Evolutionary conservation across 305 asterid species (phyloP).

Genomic region (Fraxinus ornus): DNA sequence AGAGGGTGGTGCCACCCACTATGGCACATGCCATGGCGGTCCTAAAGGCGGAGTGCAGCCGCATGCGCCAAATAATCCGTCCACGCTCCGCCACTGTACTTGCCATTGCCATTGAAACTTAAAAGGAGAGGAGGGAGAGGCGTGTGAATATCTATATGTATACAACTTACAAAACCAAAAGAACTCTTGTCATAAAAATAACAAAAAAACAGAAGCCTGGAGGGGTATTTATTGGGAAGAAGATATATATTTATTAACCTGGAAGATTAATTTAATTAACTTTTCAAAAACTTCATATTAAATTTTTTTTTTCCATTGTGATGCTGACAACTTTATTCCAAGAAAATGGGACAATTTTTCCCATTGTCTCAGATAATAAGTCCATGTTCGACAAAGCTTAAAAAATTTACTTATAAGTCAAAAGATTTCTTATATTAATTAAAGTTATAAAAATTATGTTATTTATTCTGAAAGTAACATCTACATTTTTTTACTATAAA

Average conservation of each 20-base stretch:
- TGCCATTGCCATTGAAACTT: neutral
- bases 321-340: neutral
- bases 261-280: neutral
- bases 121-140: neutral
- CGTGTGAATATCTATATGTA: neutral
- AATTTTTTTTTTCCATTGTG: neutral
- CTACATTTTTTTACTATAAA: neutral
- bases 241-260: neutral
- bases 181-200: neutral
- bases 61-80: constrained; percentile 51
- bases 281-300: neutral
- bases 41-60: constrained; percentile 54
- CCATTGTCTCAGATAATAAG: neutral
- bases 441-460: neutral
- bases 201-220: neutral
- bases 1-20: constrained; percentile 53
- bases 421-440: neutral
- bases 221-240: neutral
- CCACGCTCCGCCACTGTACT: constrained; percentile 39
- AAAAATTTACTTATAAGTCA: neutral
- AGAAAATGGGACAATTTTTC: neutral
- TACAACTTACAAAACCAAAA: neutral
- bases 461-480: neutral
- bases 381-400: neutral
- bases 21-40: constrained; percentile 56